These are phyloP conservation scores for Smittium mucronatum DNA, from an alignment of 371 early-diverging fungal species.

Conservation along the genomic window DNA sequence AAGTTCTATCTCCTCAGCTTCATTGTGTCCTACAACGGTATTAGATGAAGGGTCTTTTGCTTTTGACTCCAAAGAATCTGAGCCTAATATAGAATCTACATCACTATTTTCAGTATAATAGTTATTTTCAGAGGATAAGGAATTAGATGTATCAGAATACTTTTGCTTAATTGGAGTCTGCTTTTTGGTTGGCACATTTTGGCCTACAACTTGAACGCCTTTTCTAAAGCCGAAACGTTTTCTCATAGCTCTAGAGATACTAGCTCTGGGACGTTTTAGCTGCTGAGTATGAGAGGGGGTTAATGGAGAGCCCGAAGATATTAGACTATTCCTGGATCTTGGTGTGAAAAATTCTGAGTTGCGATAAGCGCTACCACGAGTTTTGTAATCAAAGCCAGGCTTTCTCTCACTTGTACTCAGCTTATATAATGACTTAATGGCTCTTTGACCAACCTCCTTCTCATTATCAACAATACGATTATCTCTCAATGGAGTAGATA, in stretches of 20 bases:
- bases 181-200: neutral
- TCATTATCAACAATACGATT: neutral
- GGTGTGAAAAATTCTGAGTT: neutral
- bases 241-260: slow-evolving; percentile 24
- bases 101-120: neutral
- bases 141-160: neutral
- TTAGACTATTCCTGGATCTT: neutral
- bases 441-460: neutral
- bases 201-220: slow-evolving; percentile 19
- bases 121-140: neutral
- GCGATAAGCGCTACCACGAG: neutral
- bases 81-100: neutral
- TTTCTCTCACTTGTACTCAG: neutral
- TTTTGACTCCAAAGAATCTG: neutral
- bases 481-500: neutral
- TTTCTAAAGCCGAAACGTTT: slow-evolving; percentile 29
- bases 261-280: slow-evolving; percentile 20
- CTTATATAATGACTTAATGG: slow-evolving; percentile 1
- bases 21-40: neutral
- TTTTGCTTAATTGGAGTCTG: neutral
- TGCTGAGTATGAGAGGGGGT: neutral
- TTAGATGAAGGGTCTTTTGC: neutral
- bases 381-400: no score
- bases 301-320: neutral
- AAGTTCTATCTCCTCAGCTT: slow-evolving; percentile 5